Percentiles rank a stretch among this genome's conserved stretches.
Evolutionary conservation across 805 yeast genomes (phyloP).

Genomic region (Kluyveromyces dobzhanskii): DNA sequence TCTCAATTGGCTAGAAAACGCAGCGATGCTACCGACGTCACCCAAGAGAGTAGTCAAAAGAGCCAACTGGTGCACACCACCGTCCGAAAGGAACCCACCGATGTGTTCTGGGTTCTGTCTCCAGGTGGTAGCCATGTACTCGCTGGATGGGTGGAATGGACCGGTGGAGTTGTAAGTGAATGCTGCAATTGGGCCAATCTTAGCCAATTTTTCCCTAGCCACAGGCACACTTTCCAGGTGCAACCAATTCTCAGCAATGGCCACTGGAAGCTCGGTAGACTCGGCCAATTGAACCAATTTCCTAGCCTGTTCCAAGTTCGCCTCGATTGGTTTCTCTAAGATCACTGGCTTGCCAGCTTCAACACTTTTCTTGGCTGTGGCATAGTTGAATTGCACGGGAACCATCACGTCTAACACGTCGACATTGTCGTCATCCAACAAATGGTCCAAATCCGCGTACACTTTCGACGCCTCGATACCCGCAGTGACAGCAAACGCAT

Average conservation of each 20-base stretch:
- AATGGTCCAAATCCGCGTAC: conserved; percentile 53
- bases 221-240: conserved; percentile 52
- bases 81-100: conserved; percentile 89
- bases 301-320: conserved; percentile 69
- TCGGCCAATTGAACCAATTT: conserved; percentile 65
- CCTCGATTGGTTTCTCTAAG: conserved; percentile 91
- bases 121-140: conserved; percentile 71
- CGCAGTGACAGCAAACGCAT: conserved; percentile 61
- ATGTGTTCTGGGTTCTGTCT: conserved; percentile 84
- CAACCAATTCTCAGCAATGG: conserved; percentile 82
- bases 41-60: conserved; percentile 78
- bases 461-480: conserved; percentile 42
- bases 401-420: conserved; percentile 78
- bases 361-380: conserved; percentile 60
- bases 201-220: conserved; percentile 49
- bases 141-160: conserved; percentile 50
- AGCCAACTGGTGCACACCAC: conserved; percentile 95
- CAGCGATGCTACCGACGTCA: conserved; percentile 59
- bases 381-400: conserved; percentile 78
- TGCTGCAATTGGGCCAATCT: conserved; percentile 64
- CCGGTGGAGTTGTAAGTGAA: conserved; percentile 73
- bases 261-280: conserved; percentile 56
- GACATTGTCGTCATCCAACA: conserved; percentile 55
- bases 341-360: conserved; percentile 68
- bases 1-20: conserved; percentile 69